Percentiles rank a stretch among this genome's conserved stretches.
Conservation (phyloP, 495 filamentous ascomycete species). For the Penicillium arizonense region DNA sequence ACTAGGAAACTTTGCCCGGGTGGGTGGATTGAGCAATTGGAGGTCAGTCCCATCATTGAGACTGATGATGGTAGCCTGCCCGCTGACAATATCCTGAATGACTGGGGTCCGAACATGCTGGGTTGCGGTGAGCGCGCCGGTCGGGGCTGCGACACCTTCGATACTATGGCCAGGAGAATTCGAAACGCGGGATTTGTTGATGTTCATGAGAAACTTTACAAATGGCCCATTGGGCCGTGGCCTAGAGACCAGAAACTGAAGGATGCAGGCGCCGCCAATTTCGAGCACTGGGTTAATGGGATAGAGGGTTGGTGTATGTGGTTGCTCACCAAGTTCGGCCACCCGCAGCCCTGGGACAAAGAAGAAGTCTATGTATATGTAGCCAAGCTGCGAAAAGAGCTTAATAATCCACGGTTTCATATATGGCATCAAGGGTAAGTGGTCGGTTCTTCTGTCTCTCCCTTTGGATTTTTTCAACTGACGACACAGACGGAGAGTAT, state of each 20-base stretch:
- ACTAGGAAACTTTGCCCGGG: conserved; percentile 34
- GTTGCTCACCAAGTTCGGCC: conserved; percentile 7
- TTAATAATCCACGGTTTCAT: conserved; percentile 2
- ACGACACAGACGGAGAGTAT: too few species aligned
- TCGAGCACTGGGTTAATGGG: conserved; percentile 48
- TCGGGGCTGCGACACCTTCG: neutral
- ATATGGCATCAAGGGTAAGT: too few species aligned
- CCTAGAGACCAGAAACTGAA: conserved; percentile 59
- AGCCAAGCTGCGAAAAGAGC: neutral
- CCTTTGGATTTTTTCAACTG: too few species aligned
- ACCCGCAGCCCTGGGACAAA: neutral
- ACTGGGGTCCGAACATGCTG: conserved; percentile 14
- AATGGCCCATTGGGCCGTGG: conserved; percentile 64
- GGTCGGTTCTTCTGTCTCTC: too few species aligned
- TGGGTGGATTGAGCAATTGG: conserved; percentile 52
- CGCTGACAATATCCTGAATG: conserved; percentile 20
- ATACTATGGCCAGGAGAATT: conserved; percentile 12
- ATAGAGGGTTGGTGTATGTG: conserved; percentile 2
- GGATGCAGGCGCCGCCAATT: conserved; percentile 58
- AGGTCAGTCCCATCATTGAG: conserved; percentile 32
- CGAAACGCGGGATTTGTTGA: conserved; percentile 29
- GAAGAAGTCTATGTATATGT: conserved; percentile 6
- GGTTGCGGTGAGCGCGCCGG: conserved; percentile 5
- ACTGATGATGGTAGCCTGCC: conserved; percentile 41
- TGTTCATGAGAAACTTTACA: conserved; percentile 38